Evolutionary conservation across 441 rosid species (phyloP).

Genomic region (Pelargonium cotyledonis): DNA sequence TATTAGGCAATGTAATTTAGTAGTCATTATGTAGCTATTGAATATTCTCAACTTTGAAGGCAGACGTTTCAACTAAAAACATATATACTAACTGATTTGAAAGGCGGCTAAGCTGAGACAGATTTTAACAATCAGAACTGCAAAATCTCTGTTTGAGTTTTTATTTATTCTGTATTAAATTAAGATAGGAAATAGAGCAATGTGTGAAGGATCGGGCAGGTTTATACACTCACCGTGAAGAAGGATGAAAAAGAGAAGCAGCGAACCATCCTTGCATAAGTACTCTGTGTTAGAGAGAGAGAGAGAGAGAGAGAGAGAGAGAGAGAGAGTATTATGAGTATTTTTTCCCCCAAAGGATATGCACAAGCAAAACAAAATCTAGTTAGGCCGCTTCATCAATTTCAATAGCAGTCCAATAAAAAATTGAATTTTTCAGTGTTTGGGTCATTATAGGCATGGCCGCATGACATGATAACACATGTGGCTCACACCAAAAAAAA

Average conservation of each 20-base stretch:
- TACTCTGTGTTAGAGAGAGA: constrained; percentile 36
- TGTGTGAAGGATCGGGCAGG: neutral
- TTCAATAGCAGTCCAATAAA: neutral
- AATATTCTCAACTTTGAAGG: too few relatives aligned
- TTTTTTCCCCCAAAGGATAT: neutral
- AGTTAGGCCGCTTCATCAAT: neutral
- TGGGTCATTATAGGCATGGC: too few relatives aligned
- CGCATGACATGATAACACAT: too few relatives aligned
- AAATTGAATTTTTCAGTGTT: neutral
- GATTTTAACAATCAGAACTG: neutral
- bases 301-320: too few relatives aligned
- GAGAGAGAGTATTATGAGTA: neutral
- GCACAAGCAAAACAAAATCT: neutral
- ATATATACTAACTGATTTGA: neutral
- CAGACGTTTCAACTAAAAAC: too few relatives aligned
- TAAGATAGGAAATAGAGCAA: neutral
- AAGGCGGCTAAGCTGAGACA: neutral
- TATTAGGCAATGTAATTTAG: too few relatives aligned
- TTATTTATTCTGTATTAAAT: neutral
- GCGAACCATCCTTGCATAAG: constrained; percentile 84
- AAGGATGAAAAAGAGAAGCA: constrained; percentile 66
- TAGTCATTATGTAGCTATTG: too few relatives aligned
- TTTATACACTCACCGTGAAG: constrained; percentile 43
- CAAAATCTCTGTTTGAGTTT: neutral
- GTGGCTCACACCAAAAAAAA: too few relatives aligned